Evolutionary conservation across 305 asterid species (phyloP).

Genomic region (Solanum chacoense): DNA sequence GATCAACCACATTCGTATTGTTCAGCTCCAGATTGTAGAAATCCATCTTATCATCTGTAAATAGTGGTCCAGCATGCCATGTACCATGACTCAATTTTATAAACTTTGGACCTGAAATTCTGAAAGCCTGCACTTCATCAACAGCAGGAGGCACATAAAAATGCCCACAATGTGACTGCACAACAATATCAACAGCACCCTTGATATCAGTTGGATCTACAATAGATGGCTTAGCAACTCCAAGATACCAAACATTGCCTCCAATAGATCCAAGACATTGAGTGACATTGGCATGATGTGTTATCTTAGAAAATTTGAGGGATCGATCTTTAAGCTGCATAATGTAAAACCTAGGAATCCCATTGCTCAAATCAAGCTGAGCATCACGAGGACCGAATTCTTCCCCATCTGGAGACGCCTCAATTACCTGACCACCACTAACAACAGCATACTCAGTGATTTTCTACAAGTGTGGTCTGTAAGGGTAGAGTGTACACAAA

Average conservation of each 20-base stretch:
- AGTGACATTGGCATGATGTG: conserved; percentile 81
- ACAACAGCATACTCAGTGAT: not conserved
- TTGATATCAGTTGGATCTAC: conserved; percentile 20
- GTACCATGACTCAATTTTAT: conserved; percentile 63
- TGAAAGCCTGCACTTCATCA: conserved; percentile 53
- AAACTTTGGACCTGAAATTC: conserved; percentile 73
- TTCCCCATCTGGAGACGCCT: conserved; percentile 56
- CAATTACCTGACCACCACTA: conserved; percentile 69
- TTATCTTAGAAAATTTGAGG: conserved; percentile 50
- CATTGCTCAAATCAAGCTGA: conserved; percentile 25
- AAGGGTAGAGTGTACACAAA: not conserved
- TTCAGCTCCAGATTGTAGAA: conserved; percentile 76
- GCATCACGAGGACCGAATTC: conserved; percentile 78
- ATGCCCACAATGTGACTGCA: conserved; percentile 53
- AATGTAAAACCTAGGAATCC: conserved; percentile 49
- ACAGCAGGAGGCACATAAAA: conserved; percentile 50
- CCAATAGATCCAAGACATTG: conserved; percentile 86
- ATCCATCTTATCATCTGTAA: conserved; percentile 41
- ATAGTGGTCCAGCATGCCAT: conserved; percentile 95
- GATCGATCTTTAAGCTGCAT: conserved; percentile 59
- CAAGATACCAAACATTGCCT: conserved; percentile 76
- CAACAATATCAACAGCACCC: conserved; percentile 1
- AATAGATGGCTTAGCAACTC: conserved; percentile 69
- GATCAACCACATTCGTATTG: conserved; percentile 46
- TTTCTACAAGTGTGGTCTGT: not conserved